phyloP scores from a whole-genome alignment of 257 asterid species.

The Plectranthus barbatus region DNA sequence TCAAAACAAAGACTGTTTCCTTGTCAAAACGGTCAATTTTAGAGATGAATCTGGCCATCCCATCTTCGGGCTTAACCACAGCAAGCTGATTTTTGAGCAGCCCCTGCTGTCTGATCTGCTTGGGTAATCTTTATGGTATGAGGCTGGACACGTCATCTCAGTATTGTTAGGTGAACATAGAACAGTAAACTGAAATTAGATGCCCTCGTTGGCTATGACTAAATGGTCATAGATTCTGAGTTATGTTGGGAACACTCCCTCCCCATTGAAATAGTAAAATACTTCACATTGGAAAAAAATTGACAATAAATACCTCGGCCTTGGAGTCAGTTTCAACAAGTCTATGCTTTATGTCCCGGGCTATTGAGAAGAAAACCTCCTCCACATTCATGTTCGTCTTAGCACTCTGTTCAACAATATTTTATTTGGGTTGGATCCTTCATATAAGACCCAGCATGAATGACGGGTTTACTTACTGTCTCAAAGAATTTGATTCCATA shows the following conservation, averaged over 20 bases:
- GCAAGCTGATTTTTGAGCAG: conserved; percentile 72
- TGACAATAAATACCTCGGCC: conserved; percentile 88
- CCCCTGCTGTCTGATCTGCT: conserved; percentile 50
- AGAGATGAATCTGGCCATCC: conserved; percentile 18
- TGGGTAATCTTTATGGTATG: conserved; percentile 63
- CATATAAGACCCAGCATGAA: background rate
- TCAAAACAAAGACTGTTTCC: conserved; percentile 31
- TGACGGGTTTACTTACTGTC: conserved; percentile 54
- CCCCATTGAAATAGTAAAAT: no score
- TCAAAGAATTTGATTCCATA: conserved; percentile 88
- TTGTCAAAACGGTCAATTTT: conserved; percentile 30
- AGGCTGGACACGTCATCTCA: conserved; percentile 46
- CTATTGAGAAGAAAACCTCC: conserved; percentile 95
- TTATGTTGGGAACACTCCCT: no score
- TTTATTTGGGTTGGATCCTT: conserved; percentile 17
- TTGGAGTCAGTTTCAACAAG: conserved; percentile 74
- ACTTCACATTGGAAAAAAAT: no score
- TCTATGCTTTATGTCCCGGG: conserved; percentile 88
- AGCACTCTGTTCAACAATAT: conserved; percentile 56
- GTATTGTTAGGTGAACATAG: background rate
- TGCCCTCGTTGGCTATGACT: no score
- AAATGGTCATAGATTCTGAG: no score
- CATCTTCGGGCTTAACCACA: conserved; percentile 42
- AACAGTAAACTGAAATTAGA: background rate
- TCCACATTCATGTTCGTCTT: conserved; percentile 93